A percentile compares a stretch with the other conserved stretches of the same genome.
These are phyloP conservation scores for Penicillium canariense DNA, from an alignment of 495 filamentous ascomycete species.

Conservation along the genomic window DNA sequence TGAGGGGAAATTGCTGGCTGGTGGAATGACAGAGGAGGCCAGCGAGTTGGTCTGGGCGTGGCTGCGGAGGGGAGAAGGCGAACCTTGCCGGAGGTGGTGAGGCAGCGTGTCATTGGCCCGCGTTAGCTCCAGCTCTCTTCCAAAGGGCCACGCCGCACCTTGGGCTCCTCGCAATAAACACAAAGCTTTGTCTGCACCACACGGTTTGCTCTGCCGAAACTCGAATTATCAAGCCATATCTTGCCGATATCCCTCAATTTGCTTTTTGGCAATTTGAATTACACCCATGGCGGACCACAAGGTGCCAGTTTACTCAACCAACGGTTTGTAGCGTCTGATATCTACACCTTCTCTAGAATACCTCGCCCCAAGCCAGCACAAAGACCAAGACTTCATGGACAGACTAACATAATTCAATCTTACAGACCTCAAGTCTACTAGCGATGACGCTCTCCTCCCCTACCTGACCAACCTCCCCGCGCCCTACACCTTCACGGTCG, in stretches of 20 bases:
- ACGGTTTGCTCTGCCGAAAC: neutral
- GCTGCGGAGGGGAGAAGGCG: constrained; percentile 10
- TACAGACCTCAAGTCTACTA: constrained; percentile 91
- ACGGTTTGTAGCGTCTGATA: constrained; percentile 36
- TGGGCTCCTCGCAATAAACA: constrained; percentile 26
- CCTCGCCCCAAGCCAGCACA: neutral
- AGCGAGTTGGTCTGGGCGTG: constrained; percentile 1
- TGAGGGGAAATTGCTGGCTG: neutral
- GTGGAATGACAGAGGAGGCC: neutral
- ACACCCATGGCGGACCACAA: constrained; percentile 35
- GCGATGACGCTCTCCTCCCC: constrained; percentile 89
- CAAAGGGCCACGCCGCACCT: constrained; percentile 49
- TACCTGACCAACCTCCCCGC: constrained; percentile 75
- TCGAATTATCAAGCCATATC: neutral
- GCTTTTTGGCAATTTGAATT: constrained; percentile 10
- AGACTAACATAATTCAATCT: constrained; percentile 4
- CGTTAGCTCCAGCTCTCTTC: constrained; percentile 37
- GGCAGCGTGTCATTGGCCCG: constrained; percentile 30
- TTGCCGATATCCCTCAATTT: neutral
- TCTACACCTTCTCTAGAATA: constrained; percentile 18
- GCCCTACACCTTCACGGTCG: constrained; percentile 67
- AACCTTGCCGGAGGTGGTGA: constrained; percentile 19
- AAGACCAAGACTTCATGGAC: neutral
- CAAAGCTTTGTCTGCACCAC: constrained; percentile 3
- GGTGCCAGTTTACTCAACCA: constrained; percentile 48